Conservation (phyloP, 1,284 basidiomycete genomes). For the Phellopilus nigrolimitatus region DNA sequence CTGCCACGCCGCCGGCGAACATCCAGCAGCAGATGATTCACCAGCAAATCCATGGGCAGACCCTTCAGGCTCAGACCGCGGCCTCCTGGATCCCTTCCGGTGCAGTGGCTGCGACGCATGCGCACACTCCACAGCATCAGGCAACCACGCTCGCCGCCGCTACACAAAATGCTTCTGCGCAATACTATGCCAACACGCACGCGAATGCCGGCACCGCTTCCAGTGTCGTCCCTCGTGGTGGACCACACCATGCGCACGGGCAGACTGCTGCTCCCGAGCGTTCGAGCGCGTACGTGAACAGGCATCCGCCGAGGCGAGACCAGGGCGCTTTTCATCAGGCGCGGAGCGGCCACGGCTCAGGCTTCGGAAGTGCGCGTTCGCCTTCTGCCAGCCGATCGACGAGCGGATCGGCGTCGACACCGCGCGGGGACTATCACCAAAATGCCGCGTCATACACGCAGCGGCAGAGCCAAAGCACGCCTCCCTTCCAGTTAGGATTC, state of each 20-base stretch:
- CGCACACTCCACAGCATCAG: neutral
- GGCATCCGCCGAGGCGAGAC: constrained; percentile 13
- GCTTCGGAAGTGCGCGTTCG: neutral
- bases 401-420: neutral
- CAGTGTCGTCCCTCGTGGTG: neutral
- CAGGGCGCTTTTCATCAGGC: constrained; percentile 3
- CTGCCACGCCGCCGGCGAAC: constrained; percentile 1
- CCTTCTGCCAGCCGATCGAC: neutral
- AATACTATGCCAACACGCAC: neutral
- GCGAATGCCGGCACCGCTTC: neutral
- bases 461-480: neutral
- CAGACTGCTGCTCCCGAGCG: neutral
- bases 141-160: neutral
- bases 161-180: neutral
- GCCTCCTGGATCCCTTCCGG: neutral
- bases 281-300: constrained; percentile 1
- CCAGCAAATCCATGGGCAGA: constrained; percentile 8
- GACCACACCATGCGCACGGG: neutral
- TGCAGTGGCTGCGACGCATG: neutral
- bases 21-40: constrained; percentile 9
- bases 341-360: constrained; percentile 1
- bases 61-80: neutral
- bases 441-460: constrained; percentile 2
- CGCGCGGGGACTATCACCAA: neutral
- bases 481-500: constrained; percentile 7